These are phyloP conservation scores for Microbotryomycetes sp. DNA, from an alignment of 1,284 basidiomycete genomes.

Conservation along the genomic window DNA sequence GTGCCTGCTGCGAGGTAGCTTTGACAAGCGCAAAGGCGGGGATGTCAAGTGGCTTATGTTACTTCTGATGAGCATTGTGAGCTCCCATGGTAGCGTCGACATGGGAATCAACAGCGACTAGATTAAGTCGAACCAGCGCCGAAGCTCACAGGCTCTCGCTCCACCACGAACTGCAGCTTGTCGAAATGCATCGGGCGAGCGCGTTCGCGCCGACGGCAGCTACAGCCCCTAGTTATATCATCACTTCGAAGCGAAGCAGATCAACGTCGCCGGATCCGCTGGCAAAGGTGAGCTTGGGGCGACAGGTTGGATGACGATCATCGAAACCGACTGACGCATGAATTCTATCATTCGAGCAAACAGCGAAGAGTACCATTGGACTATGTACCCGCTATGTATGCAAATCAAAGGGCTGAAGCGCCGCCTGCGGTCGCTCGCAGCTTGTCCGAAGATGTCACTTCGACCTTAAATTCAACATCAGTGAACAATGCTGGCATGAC, in stretches of 20 bases:
- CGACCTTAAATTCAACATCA: slow-evolving; percentile 1
- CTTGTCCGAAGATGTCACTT: slow-evolving; percentile 1
- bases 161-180: too few relatives aligned
- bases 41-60: not conserved
- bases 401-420: not conserved
- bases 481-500: not conserved
- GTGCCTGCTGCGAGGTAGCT: not conserved
- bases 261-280: not conserved
- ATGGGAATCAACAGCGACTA: too few relatives aligned
- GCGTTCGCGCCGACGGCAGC: too few relatives aligned
- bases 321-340: not conserved
- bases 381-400: slow-evolving; percentile 3
- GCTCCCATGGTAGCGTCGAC: not conserved
- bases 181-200: too few relatives aligned
- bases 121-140: not conserved
- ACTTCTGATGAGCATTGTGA: not conserved
- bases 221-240: not conserved
- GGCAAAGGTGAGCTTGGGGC: not conserved
- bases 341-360: not conserved
- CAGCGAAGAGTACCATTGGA: slow-evolving; percentile 11
- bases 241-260: not conserved
- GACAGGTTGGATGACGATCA: not conserved
- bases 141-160: not conserved
- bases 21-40: not conserved
- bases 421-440: not conserved